Conservation (phyloP, 2,329 filamentous ascomycete species). For the Aspergillus novoparasiticus region DNA sequence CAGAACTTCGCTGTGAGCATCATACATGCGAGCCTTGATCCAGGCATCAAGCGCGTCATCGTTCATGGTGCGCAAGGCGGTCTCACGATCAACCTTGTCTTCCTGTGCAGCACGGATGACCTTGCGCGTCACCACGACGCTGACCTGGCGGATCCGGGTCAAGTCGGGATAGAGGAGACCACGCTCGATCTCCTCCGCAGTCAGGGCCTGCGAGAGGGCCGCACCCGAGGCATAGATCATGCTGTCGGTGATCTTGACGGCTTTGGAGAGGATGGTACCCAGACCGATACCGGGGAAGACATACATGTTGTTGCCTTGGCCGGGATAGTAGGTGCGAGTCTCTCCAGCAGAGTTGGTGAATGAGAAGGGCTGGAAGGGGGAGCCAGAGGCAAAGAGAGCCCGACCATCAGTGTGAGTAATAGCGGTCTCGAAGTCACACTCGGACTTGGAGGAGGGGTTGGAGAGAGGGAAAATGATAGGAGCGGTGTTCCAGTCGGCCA, state of each 20-base stretch:
- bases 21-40: constrained; percentile 54
- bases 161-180: constrained; percentile 91
- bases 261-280: constrained; percentile 87
- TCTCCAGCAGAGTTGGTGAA: constrained; percentile 63
- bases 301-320: constrained; percentile 82
- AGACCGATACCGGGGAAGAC: constrained; percentile 96
- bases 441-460: constrained; percentile 94
- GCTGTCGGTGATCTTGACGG: constrained; percentile 81
- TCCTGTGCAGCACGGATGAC: constrained; percentile 90
- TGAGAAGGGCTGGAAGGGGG: constrained; percentile 77
- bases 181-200: constrained; percentile 75
- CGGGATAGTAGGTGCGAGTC: constrained; percentile 70
- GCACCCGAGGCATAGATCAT: constrained; percentile 97
- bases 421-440: constrained; percentile 96
- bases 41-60: constrained; percentile 49
- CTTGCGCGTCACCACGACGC: constrained; percentile 80
- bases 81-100: constrained; percentile 67
- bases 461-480: constrained; percentile 96
- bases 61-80: constrained; percentile 45
- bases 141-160: constrained; percentile 87
- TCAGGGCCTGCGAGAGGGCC: constrained; percentile 76
- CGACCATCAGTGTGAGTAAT: constrained; percentile 87
- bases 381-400: constrained; percentile 92
- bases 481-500: constrained; percentile 66
- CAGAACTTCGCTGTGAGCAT: constrained; percentile 51